phyloP scores from a whole-genome alignment of 768 basidiomycete genomes.

The Xerocomellus dryophilus region DNA sequence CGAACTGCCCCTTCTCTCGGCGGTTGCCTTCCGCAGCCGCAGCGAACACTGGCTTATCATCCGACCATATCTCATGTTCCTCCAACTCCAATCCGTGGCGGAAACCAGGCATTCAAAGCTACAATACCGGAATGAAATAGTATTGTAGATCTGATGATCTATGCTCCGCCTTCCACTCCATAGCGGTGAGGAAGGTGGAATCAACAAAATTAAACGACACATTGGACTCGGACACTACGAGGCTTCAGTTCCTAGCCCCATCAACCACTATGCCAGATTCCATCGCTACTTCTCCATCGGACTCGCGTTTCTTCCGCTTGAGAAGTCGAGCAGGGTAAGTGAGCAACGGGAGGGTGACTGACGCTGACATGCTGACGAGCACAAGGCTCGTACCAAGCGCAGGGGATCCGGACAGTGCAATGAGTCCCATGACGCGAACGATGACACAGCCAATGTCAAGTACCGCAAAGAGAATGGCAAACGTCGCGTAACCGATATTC shows the following conservation, averaged over 20 bases:
- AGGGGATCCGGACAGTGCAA: conserved; percentile 11
- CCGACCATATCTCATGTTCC: too few species aligned
- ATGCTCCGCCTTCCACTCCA: background rate
- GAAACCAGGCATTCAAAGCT: background rate
- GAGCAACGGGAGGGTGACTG: conserved; percentile 1
- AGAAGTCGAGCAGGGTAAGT: background rate
- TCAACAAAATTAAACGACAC: too few species aligned
- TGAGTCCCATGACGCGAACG: conserved; percentile 17
- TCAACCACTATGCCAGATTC: background rate
- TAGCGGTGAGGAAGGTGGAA: background rate
- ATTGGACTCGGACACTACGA: background rate
- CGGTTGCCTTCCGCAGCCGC: conserved; percentile 8
- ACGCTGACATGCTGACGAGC: conserved; percentile 10
- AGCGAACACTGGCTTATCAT: too few species aligned
- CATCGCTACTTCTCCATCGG: background rate
- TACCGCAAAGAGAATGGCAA: conserved; percentile 15
- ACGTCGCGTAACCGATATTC: conserved; percentile 11
- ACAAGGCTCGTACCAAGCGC: conserved; percentile 10
- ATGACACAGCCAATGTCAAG: conserved; percentile 22
- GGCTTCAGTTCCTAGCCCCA: too few species aligned
- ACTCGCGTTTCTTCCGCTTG: background rate
- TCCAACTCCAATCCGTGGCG: too few species aligned
- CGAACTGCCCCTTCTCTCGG: background rate
- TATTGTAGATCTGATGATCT: background rate
- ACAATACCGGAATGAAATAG: background rate